phyloP scores from a whole-genome alignment of 257 asterid genomes.

The Nemophila menziesii region DNA sequence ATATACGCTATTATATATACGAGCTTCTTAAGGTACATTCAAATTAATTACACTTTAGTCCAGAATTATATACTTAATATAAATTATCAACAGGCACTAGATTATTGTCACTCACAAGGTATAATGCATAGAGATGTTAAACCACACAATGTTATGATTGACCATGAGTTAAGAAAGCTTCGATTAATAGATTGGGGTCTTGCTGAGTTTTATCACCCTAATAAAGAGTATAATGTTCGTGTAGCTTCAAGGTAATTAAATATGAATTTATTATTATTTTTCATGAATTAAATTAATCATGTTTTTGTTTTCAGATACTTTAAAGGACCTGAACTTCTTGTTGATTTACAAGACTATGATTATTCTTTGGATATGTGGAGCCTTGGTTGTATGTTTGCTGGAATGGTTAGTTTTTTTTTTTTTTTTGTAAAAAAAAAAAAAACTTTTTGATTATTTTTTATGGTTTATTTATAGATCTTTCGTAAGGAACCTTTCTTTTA shows the following conservation, averaged over 20 bases:
- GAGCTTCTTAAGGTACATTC: slow-evolving; percentile 35
- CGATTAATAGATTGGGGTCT: slow-evolving; percentile 43
- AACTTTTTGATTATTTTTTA: neutral
- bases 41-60: neutral
- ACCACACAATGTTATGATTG: slow-evolving; percentile 43
- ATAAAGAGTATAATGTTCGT: slow-evolving; percentile 35
- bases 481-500: slow-evolving; percentile 98
- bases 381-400: slow-evolving; percentile 92
- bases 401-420: slow-evolving; percentile 57
- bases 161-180: slow-evolving; percentile 39
- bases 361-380: slow-evolving; percentile 83
- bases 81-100: slow-evolving; percentile 28
- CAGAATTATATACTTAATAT: neutral
- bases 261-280: too few relatives aligned
- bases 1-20: slow-evolving; percentile 35
- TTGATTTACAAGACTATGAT: slow-evolving; percentile 71
- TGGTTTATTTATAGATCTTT: slow-evolving; percentile 45
- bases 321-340: slow-evolving; percentile 63
- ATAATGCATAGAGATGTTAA: slow-evolving; percentile 44
- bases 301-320: slow-evolving; percentile 23
- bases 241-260: slow-evolving; percentile 33
- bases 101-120: slow-evolving; percentile 41
- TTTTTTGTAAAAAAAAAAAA: too few relatives aligned
- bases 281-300: neutral
- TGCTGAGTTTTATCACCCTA: slow-evolving; percentile 44